These are phyloP conservation scores for Didymella exigua DNA, from an alignment of 2,329 filamentous ascomycete species.

Conservation along the genomic window DNA sequence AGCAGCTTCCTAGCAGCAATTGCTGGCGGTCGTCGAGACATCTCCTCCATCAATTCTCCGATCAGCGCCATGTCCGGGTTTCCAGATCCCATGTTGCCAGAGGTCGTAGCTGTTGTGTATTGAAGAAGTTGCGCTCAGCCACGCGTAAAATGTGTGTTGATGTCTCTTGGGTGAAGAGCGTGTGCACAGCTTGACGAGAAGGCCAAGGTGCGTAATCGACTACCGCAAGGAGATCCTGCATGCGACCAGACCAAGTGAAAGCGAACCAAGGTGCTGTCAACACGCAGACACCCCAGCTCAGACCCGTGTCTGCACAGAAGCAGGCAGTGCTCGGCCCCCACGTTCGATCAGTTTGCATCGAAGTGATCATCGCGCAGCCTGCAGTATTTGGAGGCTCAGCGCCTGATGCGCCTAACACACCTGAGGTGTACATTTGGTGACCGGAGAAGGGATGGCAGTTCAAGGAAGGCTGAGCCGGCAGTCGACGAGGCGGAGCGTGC, in stretches of 20 bases:
- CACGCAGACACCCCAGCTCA: neutral
- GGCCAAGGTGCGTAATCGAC: neutral
- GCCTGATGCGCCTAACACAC: neutral
- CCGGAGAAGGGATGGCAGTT: constrained; percentile 2
- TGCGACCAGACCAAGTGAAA: neutral
- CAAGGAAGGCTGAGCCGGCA: neutral
- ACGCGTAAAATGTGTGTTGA: neutral
- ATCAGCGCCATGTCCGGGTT: constrained; percentile 43
- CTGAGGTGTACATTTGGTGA: neutral
- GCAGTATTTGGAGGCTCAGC: neutral
- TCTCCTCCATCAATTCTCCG: constrained; percentile 40
- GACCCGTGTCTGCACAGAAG: neutral
- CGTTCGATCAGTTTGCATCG: neutral
- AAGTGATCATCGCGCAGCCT: neutral
- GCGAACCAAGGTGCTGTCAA: neutral
- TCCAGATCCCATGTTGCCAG: constrained; percentile 23
- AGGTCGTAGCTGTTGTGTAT: constrained; percentile 11
- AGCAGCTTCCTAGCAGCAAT: constrained; percentile 39
- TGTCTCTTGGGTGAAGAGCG: neutral
- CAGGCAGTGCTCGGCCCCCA: neutral
- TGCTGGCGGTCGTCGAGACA: constrained; percentile 37
- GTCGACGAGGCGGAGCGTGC: neutral
- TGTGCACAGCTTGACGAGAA: neutral
- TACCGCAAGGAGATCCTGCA: neutral
- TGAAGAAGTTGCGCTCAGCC: neutral